These are phyloP conservation scores for Pleurotus ostreatus DNA, from an alignment of 768 basidiomycete species.

Conservation along the genomic window DNA sequence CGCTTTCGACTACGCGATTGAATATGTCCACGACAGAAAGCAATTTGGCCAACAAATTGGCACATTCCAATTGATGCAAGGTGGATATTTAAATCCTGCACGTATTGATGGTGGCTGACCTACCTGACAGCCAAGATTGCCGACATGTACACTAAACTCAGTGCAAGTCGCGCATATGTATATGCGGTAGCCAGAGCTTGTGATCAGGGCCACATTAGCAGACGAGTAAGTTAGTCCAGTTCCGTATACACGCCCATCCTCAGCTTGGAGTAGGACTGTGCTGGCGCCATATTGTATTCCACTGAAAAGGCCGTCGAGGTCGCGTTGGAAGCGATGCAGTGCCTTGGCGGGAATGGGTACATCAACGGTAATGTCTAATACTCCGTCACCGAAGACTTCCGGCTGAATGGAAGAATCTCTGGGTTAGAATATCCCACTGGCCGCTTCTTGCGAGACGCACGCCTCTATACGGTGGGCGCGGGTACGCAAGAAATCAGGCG, in stretches of 20 bases:
- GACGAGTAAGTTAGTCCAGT: constrained; percentile 49
- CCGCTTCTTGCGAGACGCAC: constrained; percentile 80
- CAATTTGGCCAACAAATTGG: constrained; percentile 88
- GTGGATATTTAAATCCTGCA: constrained; percentile 27
- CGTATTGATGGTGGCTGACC: neutral
- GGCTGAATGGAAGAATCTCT: neutral
- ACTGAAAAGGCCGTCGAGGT: constrained; percentile 92
- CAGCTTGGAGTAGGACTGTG: constrained; percentile 68
- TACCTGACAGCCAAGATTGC: constrained; percentile 63
- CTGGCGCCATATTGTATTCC: constrained; percentile 90
- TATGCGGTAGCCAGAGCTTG: constrained; percentile 92
- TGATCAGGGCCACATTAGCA: constrained; percentile 73
- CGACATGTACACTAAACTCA: constrained; percentile 94
- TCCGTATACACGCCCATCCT: neutral
- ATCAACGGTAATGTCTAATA: constrained; percentile 68
- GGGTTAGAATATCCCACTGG: constrained; percentile 82
- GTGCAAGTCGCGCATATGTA: constrained; percentile 84
- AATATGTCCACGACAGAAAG: constrained; percentile 90
- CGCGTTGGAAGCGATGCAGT: constrained; percentile 88
- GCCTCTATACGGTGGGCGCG: constrained; percentile 92
- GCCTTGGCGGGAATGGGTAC: constrained; percentile 92
- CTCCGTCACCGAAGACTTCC: neutral
- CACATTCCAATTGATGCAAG: constrained; percentile 96
- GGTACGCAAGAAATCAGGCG: constrained; percentile 94
- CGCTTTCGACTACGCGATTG: constrained; percentile 83